Evolutionary conservation across 257 asterid genomes (phyloP).

Genomic region (Solanum bulbocastanum): DNA sequence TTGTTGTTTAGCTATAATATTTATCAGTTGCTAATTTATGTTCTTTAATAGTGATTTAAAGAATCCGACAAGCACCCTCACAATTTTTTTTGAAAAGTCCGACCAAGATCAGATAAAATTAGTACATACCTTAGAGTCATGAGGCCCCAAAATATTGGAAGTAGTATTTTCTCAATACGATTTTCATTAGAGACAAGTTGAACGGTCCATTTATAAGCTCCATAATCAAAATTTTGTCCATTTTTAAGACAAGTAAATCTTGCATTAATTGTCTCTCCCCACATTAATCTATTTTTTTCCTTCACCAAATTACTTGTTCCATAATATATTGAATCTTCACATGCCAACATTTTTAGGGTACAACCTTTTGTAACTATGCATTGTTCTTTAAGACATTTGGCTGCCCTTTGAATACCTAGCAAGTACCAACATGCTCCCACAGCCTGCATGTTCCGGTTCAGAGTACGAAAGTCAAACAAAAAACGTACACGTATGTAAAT

Average conservation of each 20-base stretch:
- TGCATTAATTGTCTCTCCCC: conserved; percentile 61
- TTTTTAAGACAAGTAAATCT: conserved; percentile 49
- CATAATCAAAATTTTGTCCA: conserved; percentile 52
- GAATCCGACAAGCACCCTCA: not conserved
- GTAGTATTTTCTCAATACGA: conserved; percentile 47
- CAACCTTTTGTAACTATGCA: conserved; percentile 12
- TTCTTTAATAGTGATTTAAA: not conserved
- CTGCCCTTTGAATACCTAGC: conserved; percentile 38
- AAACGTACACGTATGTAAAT: not conserved
- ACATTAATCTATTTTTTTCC: conserved; percentile 26
- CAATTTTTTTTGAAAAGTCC: not conserved
- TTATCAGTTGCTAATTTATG: not conserved
- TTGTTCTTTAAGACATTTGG: conserved; percentile 25
- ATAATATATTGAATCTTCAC: conserved; percentile 21
- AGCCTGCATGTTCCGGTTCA: conserved; percentile 10
- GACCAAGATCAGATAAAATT: not conserved
- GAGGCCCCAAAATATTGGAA: conserved; percentile 28
- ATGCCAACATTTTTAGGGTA: conserved; percentile 12
- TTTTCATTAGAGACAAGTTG: conserved; percentile 68
- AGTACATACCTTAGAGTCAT: conserved; percentile 24
- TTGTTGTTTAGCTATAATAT: not conserved
- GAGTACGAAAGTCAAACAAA: not conserved
- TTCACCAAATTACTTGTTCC: conserved; percentile 34
- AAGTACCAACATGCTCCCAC: conserved; percentile 50
- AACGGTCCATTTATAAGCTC: conserved; percentile 90